phyloP scores from a whole-genome alignment of 1,284 basidiomycete genomes.

The Trichosporon ovoides region DNA sequence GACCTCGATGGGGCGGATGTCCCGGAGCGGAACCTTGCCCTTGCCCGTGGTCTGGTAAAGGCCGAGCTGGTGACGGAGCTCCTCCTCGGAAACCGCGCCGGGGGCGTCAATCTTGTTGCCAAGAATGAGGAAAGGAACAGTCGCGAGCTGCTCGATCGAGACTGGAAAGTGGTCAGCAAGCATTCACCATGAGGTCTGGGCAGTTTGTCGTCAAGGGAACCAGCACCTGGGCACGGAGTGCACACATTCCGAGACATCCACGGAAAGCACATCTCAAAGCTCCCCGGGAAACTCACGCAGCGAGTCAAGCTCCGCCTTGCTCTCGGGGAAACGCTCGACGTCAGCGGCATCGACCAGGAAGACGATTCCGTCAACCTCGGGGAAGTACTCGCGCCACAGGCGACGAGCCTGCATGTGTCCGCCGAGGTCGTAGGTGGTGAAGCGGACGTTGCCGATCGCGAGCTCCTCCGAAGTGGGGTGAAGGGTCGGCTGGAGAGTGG shows the following conservation, averaged over 20 bases:
- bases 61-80: conserved; percentile 89
- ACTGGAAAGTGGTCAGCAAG: conserved; percentile 26
- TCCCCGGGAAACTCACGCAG: conserved; percentile 53
- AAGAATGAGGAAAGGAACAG: conserved; percentile 96
- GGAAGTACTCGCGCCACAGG: conserved; percentile 99
- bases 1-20: conserved; percentile 97
- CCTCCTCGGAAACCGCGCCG: conserved; percentile 95
- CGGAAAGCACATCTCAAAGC: background rate
- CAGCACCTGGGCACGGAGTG: background rate
- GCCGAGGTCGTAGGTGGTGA: conserved; percentile 97
- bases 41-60: conserved; percentile 99
- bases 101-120: conserved; percentile 99
- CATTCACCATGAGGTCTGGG: background rate
- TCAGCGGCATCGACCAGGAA: conserved; percentile 98
- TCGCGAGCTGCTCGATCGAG: conserved; percentile 82
- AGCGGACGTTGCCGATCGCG: conserved; percentile 97
- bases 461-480: conserved; percentile 99
- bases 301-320: conserved; percentile 93
- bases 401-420: conserved; percentile 98
- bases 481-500: conserved; percentile 94
- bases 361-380: conserved; percentile 97
- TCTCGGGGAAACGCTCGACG: conserved; percentile 91
- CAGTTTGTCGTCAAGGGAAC: background rate
- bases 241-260: background rate
- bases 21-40: conserved; percentile 93